Percentiles rank a stretch among this genome's conserved stretches.
These are phyloP conservation scores for Ormosia emarginata DNA, from an alignment of 306 rosid genomes.

Conservation along the genomic window DNA sequence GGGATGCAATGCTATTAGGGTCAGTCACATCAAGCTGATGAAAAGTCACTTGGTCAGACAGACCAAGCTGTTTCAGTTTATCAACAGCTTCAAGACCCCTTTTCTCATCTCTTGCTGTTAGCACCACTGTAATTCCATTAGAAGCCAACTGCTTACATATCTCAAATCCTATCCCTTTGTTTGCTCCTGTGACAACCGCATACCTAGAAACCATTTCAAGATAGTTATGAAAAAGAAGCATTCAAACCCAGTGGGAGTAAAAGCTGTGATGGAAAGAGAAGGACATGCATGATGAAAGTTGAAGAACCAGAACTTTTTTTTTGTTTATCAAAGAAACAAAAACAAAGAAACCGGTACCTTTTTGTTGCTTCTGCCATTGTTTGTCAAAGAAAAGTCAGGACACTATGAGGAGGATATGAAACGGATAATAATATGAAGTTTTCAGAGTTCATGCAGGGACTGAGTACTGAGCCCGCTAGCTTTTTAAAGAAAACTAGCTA, in stretches of 20 bases:
- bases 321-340: neutral
- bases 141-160: slow-evolving; percentile 29
- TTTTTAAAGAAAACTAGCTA: too few relatives aligned
- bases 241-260: neutral
- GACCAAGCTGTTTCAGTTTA: slow-evolving; percentile 14
- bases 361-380: slow-evolving; percentile 13
- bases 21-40: slow-evolving; percentile 34
- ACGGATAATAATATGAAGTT: too few relatives aligned
- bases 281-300: neutral
- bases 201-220: neutral
- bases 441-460: too few relatives aligned
- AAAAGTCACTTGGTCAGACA: slow-evolving; percentile 1
- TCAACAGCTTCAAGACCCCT: slow-evolving; percentile 33
- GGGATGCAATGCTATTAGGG: slow-evolving; percentile 12
- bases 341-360: neutral
- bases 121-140: slow-evolving; percentile 31
- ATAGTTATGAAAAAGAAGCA: neutral
- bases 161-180: slow-evolving; percentile 37
- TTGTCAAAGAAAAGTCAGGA: too few relatives aligned
- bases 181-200: slow-evolving; percentile 30
- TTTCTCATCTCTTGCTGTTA: slow-evolving; percentile 42
- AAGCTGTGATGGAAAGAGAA: neutral
- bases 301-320: neutral
- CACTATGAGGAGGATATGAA: neutral
- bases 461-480: too few relatives aligned